Percentiles rank a stretch among this genome's conserved stretches.
phyloP scores from a whole-genome alignment of 345 rosid genomes.

The Eucalyptus pauciflora region DNA sequence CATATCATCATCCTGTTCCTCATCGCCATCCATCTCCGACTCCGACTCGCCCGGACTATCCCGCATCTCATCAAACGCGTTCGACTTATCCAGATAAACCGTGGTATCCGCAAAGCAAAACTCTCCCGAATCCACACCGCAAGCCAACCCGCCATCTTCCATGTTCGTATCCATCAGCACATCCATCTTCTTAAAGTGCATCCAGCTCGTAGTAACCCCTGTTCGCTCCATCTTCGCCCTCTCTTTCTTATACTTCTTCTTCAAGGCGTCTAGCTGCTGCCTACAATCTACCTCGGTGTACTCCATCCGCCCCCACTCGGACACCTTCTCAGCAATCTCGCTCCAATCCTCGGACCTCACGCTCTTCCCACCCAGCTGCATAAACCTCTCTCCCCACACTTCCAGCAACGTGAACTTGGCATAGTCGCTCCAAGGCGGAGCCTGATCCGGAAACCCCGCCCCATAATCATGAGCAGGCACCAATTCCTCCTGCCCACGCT shows the following conservation, averaged over 20 bases:
- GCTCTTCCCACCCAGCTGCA: constrained; percentile 40
- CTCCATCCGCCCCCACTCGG: constrained; percentile 10
- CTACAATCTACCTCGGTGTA: constrained; percentile 30
- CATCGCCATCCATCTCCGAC: constrained; percentile 15
- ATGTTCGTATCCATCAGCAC: constrained; percentile 21
- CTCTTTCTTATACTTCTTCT: constrained; percentile 36
- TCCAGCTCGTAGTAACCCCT: constrained; percentile 27
- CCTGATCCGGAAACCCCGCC: not conserved
- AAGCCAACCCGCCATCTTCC: constrained; percentile 16
- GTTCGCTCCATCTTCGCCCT: constrained; percentile 11
- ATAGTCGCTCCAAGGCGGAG: constrained; percentile 21
- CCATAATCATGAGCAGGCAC: constrained; percentile 6
- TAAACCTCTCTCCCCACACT: constrained; percentile 47
- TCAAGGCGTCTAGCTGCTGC: constrained; percentile 29
- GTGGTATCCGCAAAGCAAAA: constrained; percentile 34
- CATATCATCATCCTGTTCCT: constrained; percentile 11
- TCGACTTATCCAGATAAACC: constrained; percentile 43
- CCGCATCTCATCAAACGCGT: constrained; percentile 49
- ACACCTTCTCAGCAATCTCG: constrained; percentile 37
- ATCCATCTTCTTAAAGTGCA: constrained; percentile 37
- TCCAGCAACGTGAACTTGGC: constrained; percentile 34
- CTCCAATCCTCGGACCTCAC: constrained; percentile 46
- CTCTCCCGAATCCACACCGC: constrained; percentile 56
- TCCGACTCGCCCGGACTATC: constrained; percentile 51
- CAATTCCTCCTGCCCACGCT: constrained; percentile 15